Percentiles rank a stretch among this genome's conserved stretches.
phyloP scores from a whole-genome alignment of 108 stramenopile genomes.

The Parietichytrium sp. region DNA sequence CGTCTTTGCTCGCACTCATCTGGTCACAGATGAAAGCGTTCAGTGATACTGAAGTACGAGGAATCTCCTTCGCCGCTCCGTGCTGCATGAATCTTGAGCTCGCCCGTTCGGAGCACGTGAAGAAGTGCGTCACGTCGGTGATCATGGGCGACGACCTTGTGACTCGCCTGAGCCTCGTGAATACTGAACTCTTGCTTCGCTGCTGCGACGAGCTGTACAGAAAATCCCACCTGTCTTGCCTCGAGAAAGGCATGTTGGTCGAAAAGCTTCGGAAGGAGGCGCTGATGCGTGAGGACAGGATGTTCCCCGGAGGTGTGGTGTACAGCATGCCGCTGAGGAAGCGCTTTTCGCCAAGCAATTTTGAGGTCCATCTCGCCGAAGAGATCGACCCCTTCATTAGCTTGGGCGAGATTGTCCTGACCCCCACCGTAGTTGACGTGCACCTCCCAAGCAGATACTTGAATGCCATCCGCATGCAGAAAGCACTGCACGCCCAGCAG shows the following conservation, averaged over 20 bases:
- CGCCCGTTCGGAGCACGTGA: not conserved
- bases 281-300: not conserved
- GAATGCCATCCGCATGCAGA: not conserved
- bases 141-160: conserved; percentile 7
- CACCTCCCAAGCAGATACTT: conserved; percentile 3
- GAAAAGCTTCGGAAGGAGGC: not conserved
- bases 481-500: too few relatives aligned
- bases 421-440: conserved; percentile 1
- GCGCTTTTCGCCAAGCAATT: not conserved
- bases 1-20: conserved; percentile 16
- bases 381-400: conserved; percentile 13
- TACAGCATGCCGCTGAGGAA: not conserved
- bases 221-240: too few relatives aligned
- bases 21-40: not conserved
- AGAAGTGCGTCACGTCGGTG: not conserved
- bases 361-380: not conserved
- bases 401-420: not conserved
- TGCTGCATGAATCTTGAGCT: conserved; percentile 5
- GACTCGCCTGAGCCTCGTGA: not conserved
- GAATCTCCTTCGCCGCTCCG: conserved; percentile 2
- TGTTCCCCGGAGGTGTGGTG: conserved; percentile 9
- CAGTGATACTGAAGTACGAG: not conserved
- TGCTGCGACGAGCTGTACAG: not conserved
- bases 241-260: not conserved
- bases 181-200: not conserved